Evolutionary conservation across 306 rosid genomes (phyloP).

Genomic region (Prinsepia uniflora): DNA sequence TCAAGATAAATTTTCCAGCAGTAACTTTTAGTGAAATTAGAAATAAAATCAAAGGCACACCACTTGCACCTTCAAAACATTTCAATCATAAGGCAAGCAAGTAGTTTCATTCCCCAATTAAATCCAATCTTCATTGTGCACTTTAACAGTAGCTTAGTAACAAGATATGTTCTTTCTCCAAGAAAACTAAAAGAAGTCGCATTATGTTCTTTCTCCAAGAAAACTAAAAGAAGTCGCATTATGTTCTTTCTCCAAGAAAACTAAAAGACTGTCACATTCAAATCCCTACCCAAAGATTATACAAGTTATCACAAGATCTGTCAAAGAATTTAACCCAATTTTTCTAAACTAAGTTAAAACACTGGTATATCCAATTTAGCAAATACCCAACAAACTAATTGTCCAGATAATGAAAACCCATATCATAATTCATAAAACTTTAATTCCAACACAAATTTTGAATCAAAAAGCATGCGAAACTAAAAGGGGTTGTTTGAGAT

Average conservation of each 20-base stretch:
- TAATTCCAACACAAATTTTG: not conserved
- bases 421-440: not conserved
- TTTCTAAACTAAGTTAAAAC: not conserved
- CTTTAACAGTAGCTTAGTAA: not conserved
- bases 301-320: not conserved
- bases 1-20: not conserved
- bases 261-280: not conserved
- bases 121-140: not conserved
- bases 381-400: not conserved
- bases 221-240: not conserved
- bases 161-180: not conserved
- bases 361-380: not conserved
- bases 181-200: not conserved
- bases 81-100: not conserved
- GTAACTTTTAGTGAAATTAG: not conserved
- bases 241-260: not conserved
- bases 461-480: not conserved
- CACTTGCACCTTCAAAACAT: not conserved
- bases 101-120: not conserved
- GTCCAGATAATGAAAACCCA: constrained; percentile 9
- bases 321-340: not conserved
- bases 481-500: not conserved
- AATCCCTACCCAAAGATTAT: not conserved
- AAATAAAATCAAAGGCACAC: not conserved
- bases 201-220: not conserved